Evolutionary conservation across 108 stramenopile species (phyloP), one percentile per base, ranked within the genome.

Genomic region (Seminavis robusta): DNA sequence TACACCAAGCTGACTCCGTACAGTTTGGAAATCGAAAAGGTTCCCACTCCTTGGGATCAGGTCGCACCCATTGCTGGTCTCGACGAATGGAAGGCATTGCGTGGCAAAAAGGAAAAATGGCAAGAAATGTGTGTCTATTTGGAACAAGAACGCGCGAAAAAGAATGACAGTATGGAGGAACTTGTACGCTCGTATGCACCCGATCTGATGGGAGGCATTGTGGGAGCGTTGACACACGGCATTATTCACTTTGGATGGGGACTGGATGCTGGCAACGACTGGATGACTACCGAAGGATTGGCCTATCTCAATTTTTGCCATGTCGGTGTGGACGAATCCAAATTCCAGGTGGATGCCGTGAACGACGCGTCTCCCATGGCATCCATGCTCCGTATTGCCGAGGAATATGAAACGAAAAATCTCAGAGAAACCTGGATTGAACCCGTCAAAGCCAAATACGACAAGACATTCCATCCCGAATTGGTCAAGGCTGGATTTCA

Each of bases 231-330:
- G 8, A 61, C 61, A 5, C 61, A 61, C 27, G 61, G 61, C 8
- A 61, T 61, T 32, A 61, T 61, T 36, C 61, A 61, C 32, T 30
- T 50, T 48, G 61, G 61, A n/a, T 61, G 61, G 61, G 61, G 29
- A n/a, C n/a, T 61, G 30, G 61, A 61, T 61, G 61, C 61, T 10
- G 15, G 34, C 8, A 44, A 17, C 7, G 49, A 30, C 6, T 51
- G 61, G 48, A 61, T 61, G 61, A 61, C 27, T 15, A 6, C 26
- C 37, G 61, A 61, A 36, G 61, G 61, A 21, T 16, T 61, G 26
- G 61, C 61, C 16, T 61, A 61, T 50, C 47, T 61, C 4, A 51
- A 50, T 16, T 61, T 50, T n/a, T 48, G 23, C 23, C 26, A 59
- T 46, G 6, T 48, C 25, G 47, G 57, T 24, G 11, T 47, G 23